A percentile compares a stretch with the other conserved stretches of the same genome.
phyloP scores from a whole-genome alignment of 352 stramenopile genomes.

The Aphanomyces invadans region DNA sequence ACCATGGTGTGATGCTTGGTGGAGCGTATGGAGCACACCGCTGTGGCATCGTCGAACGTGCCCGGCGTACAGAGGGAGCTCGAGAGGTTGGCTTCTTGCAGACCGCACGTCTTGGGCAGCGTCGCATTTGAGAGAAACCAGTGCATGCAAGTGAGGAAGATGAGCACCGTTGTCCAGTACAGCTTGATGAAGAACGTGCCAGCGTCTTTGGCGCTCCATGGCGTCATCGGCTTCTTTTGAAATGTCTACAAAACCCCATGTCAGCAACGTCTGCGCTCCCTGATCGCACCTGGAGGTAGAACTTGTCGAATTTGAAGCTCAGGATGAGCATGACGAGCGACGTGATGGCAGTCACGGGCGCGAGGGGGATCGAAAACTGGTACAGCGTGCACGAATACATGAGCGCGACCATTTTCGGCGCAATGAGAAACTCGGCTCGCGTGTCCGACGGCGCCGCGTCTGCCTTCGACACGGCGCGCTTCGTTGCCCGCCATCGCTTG shows the following conservation, averaged over 20 bases:
- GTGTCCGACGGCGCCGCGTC: not conserved
- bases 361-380: conserved; percentile 60
- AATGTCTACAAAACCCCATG: conserved; percentile 31
- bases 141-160: conserved; percentile 54
- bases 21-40: conserved; percentile 35
- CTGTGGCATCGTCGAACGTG: conserved; percentile 31
- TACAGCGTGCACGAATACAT: conserved; percentile 72
- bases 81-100: conserved; percentile 34
- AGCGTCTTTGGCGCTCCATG: conserved; percentile 66
- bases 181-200: conserved; percentile 85
- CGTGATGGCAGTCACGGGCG: conserved; percentile 44
- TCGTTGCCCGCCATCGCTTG: conserved; percentile 21
- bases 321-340: conserved; percentile 48
- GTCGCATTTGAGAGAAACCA: conserved; percentile 45
- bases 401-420: conserved; percentile 75
- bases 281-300: conserved; percentile 46
- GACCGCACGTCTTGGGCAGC: conserved; percentile 46
- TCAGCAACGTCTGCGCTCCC: not conserved
- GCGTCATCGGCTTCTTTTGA: conserved; percentile 61
- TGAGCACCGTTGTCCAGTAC: conserved; percentile 61
- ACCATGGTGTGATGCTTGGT: conserved; percentile 32
- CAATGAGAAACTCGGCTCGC: conserved; percentile 55
- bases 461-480: too few relatives aligned
- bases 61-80: conserved; percentile 29
- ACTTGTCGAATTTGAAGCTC: conserved; percentile 80